Base-by-base conservation (phyloP, 192 early-diverging fungal species). In the Polychytrium aggregatum region DNA sequence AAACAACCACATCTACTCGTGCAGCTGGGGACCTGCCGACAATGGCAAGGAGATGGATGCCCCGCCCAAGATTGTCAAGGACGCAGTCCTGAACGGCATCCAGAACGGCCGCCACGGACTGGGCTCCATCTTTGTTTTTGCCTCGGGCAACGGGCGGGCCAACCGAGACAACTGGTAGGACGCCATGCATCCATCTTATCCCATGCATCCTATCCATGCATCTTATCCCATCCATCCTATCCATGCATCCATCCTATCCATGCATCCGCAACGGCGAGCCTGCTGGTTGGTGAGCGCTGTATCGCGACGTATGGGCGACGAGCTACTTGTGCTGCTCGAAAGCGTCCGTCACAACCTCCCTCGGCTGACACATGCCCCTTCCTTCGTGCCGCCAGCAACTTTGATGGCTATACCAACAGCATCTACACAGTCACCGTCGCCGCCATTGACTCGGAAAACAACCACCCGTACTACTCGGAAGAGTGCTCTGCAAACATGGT, bases 401-500 rank as follows among this genome's bases (percentile, higher is more conserved):
- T 81, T 70, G 90, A 97, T 55, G 90, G 91, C 11, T 94, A 94
- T 66, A 90, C 91, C 22, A 97, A 97, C 68, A 86, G 82, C 52
- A 87, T 92, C 14, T 97, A 88, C 62, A 95, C 93, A 1, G 82
- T 97, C 50, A 91, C 90, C 2, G 84, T 97, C 10, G 85, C 86
- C 4, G 88, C 93, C 22, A 71, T 97, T 34, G 82, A 87, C 53
- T 78, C 83, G 31, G 41, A 64, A 0, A 83, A 87, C 37, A 42
- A 67, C 3, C 88, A 91, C 55, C 90, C 93, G 4, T 63, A 60
- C 36, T 97, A 95, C 57, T 79, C 88, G 17, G 93, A 97, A 64
- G 46, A 59, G 11, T 97, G 93, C 55, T 74, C 84, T 10, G 93
- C 93, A 2, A 86, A 90, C 59, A 61, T 97, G 51, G 78, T 81